Base-by-base conservation (phyloP, 2,329 filamentous ascomycete genomes). In the Blastomyces parvus region DNA sequence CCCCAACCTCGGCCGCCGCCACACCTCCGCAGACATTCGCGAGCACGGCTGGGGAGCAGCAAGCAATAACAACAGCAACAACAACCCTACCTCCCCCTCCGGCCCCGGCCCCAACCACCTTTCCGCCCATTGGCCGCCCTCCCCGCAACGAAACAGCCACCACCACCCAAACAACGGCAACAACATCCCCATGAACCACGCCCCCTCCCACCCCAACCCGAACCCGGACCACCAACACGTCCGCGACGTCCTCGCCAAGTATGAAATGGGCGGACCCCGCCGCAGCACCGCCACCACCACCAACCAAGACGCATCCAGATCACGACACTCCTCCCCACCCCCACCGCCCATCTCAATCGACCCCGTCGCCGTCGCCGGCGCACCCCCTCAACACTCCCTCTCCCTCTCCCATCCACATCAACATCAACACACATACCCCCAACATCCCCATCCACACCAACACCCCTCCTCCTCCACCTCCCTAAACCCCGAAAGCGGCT, bases 11-110 rank as follows among this genome's bases (percentile, higher is more conserved):
- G 84, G 86, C 55, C 87, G 93, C 66, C 86, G 93, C 65, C 94
- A 99, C 76, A 99, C 94, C 1, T 93, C 92, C 48, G 94, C 94
- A 64, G 94, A 99, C 73, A 97, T 99, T 69, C 88, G 94, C 61
- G 88, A 92, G 69, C 88, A 91, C 72, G 90, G 88, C 46, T 93
- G 89, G 86, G 8, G 81, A 74, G 66, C 79, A 70, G 57, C 74
- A 77, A 22, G n/a, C n/a, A n/a, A n/a, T n/a, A n/a, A n/a, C n/a
- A n/a, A n/a, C n/a, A n/a, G n/a, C n/a, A n/a, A 73, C 66, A 55
- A 30, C 52, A 55, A 30, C 52, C n/a, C 19, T 50, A 63, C 66
- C 64, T 63, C 38, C 63, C 69, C 66, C 72, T 74, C n/a, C n/a
- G n/a, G n/a, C n/a, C n/a, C 50, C 69, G 73, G 59, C 71, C 80